Evolutionary conservation across 1,139 yeast genomes (phyloP), one percentile per base, ranked within the genome.

Genomic region (Pichia sp.): DNA sequence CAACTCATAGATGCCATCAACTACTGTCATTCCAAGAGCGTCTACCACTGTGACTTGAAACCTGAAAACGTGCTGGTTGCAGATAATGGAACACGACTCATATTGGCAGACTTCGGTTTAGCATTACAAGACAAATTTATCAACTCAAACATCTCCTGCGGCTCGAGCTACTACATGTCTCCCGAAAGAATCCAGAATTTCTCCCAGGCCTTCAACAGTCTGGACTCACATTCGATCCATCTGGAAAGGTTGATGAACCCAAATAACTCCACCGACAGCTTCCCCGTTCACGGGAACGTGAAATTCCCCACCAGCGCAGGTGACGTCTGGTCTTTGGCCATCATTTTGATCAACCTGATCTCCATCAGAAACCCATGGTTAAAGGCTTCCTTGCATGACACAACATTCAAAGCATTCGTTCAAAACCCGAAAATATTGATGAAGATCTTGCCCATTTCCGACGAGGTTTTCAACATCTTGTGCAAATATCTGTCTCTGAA

Each of bases 301-400:
- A 59, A 62, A 47, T 66, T 79, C 64, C 90, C 91, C n/a, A 84
- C 95, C 0, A 69, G 78, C 39, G 80, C 88, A 9, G 90, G 93
- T 48, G 97, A 90, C 65, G 79, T 88, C 26, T 90, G 97, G 97
- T 86, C 96, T 1, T 71, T 90, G 50, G 95, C 95, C 3, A 84
- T 90, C 28, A 82, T 90, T 36, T 73, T 90, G 54, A 81, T 90
- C 57, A 90, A 90, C 65, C 74, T 90, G 49, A 77, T 88, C 13
- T 87, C 96, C 61, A 83, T 89, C 44, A 78, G 96, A 66, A 90
- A 90, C 64, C 96, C 97, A 19, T 90, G 97, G 97, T 80, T 89
- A 51, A 81, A 84, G 59, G 96, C 96, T 4, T 78, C 85, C 49
- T 70, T 79, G 40, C 79, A 78, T 44, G 87, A 83, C 62, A 72